Evolutionary conservation across 495 filamentous ascomycete species (phyloP), one percentile per base, ranked within the genome.

Genomic region (Annulohypoxylon maeteangense): DNA sequence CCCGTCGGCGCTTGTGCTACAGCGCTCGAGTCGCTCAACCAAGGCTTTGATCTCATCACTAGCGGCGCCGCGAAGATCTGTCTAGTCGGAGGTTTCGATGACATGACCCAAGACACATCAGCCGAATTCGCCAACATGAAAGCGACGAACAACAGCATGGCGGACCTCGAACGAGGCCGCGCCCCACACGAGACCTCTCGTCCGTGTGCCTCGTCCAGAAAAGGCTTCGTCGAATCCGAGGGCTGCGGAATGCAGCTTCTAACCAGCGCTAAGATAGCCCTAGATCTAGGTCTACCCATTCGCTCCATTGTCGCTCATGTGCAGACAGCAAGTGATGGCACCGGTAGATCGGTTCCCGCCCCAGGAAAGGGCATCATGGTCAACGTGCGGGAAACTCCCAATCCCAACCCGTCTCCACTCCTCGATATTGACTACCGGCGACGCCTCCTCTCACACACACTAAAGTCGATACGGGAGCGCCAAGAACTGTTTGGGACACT

Each of bases 71-170:
- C 95, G n/a, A 91, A 92, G 61, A 86, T 99, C 70, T 97, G 94
- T 85, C 91, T 99, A 62, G 95, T 99, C 50, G 95, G 95, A 86
- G 95, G 95, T 57, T 97, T 97, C 78, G 95, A 99, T 82, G 95
- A 98, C 80, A 97, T 99, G 87, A 93, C 95, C 71, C 95, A 98
- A 82, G 95, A 98, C 82, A 95, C 94, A 42, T 97, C 94, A 4
- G 97, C 97, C 71, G 95, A 99, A 81, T 99, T 99, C 77, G 95
- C 94, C 83, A 97, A 98, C 82, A 98, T 99, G 95, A 94, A 95
- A 80, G 95, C 95, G 36, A 98, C 95, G 23, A 95, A 92, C 84
- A 98, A 97, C 66, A 93, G 94, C 18, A 92, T 97, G 67, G 92
- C 97, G 62, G 95, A 98, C 76, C 89, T 97, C 71, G 93, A 91